Percentiles rank a stretch among this genome's conserved stretches.
These are phyloP conservation scores for Lactuca sativa DNA, from an alignment of 129 eudicot genomes.

Conservation along the genomic window DNA sequence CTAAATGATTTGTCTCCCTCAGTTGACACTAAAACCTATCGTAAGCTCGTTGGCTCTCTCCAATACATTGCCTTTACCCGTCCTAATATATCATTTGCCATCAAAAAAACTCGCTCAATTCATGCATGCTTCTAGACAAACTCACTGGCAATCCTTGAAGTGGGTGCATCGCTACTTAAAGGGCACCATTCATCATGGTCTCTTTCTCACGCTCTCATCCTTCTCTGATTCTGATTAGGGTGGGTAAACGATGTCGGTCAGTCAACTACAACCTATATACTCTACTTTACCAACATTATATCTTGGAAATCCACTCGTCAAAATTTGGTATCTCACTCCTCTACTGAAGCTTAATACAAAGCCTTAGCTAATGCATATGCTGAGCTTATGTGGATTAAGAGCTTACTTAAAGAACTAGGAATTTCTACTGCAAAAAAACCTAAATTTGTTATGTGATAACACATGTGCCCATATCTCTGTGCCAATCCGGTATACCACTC, in stretches of 20 bases:
- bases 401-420: not conserved
- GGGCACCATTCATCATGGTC: not conserved
- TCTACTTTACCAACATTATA: not conserved
- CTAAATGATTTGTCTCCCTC: not conserved
- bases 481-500: not conserved
- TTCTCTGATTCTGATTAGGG: conserved; percentile 13
- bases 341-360: conserved; percentile 10
- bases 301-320: not conserved
- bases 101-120: not conserved
- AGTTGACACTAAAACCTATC: not conserved
- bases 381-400: not conserved
- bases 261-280: not conserved
- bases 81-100: not conserved
- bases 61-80: conserved; percentile 13
- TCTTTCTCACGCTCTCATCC: not conserved
- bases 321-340: not conserved
- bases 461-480: not conserved
- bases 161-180: not conserved
- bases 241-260: not conserved
- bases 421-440: not conserved
- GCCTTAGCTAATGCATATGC: not conserved
- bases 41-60: not conserved
- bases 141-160: not conserved
- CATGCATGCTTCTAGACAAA: not conserved
- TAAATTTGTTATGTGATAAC: not conserved